Base-by-base conservation (phyloP, 169 alveolate species). In the Plasmodium knowlesi region DNA sequence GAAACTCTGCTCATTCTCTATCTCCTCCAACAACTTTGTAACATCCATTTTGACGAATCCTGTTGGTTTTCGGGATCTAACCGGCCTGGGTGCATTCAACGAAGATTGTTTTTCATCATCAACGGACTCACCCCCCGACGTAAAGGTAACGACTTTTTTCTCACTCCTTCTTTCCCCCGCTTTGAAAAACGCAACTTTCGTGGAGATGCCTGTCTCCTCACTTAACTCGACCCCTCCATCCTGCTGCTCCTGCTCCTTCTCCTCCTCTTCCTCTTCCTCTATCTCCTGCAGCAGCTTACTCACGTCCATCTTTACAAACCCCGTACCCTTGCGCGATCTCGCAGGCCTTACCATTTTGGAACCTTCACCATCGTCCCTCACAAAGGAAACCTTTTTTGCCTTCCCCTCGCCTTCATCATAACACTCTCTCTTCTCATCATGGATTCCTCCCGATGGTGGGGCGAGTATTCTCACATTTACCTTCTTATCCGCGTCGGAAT, bases 11-110 rank as follows among this genome's bases (percentile, higher is more conserved):
- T 88, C 88, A 78, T 6, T 61, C 46, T 46, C 94, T 54, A 88
- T 88, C 39, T 88, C 70, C 50, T 88, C 76, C 30, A 88, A 46
- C 25, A 78, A 41, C 71, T 88, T 88, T 9, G 22, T 22, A 5
- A 74, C 30, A 32, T 74, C 93, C 85, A 78, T 78, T 73, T 85
- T 85, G 57, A 85, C 93, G 79, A 85, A 85, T 19, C 86, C 93
- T 5, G 86, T 73, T 6, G 86, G 86, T 25, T 85, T 85, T 6
- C 86, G 79, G 2, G 93, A 32, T 46, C 93, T 85, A 1, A 37
- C 80, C n/a, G 85, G 93, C 5, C 93, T 74, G 0, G 86, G 67
- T 6, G 34, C 32, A 78, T 88, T 61, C 25, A 57, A 37, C 28
- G 73, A 25, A n/a, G 12, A 19, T 57, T 39, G 61, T 39, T 61